Conservation (phyloP, 73 alveolate species). For the Paramecium octaurelia region DNA sequence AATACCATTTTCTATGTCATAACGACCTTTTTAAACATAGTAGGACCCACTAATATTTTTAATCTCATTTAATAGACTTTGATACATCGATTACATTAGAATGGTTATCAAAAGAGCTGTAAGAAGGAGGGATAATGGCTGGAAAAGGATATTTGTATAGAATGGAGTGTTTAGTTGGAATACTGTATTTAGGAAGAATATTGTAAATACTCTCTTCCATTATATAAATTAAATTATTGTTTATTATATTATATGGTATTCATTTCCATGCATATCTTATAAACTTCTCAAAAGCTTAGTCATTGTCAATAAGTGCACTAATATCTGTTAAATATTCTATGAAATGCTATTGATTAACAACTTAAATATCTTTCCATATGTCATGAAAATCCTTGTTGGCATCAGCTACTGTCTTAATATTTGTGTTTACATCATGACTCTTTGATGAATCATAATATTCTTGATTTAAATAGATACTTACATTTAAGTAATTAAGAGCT, state of each 20-base stretch:
- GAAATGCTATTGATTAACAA: slow-evolving; percentile 70
- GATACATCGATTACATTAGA: background rate
- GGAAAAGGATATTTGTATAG: slow-evolving; percentile 36
- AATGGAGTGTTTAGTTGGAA: slow-evolving; percentile 80
- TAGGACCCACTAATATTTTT: background rate
- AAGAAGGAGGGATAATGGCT: background rate
- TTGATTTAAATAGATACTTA: background rate
- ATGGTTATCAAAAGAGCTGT: background rate
- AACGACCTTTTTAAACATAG: background rate
- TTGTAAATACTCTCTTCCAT: background rate
- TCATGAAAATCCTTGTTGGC: slow-evolving; percentile 64
- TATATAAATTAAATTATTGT: background rate
- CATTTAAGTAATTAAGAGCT: background rate
- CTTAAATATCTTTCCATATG: slow-evolving; percentile 45
- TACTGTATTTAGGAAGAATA: background rate
- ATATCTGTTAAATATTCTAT: slow-evolving; percentile 77
- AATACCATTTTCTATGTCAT: background rate
- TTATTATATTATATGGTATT: background rate
- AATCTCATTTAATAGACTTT: background rate
- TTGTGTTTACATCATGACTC: slow-evolving; percentile 67
- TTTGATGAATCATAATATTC: slow-evolving; percentile 60
- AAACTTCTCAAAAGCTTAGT: slow-evolving; percentile 81
- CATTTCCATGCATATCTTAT: slow-evolving; percentile 83
- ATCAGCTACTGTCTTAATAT: slow-evolving; percentile 67
- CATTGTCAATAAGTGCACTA: slow-evolving; percentile 83